phyloP scores from a whole-genome alignment of 139 green algal species.

The Chlorella sorokiniana region DNA sequence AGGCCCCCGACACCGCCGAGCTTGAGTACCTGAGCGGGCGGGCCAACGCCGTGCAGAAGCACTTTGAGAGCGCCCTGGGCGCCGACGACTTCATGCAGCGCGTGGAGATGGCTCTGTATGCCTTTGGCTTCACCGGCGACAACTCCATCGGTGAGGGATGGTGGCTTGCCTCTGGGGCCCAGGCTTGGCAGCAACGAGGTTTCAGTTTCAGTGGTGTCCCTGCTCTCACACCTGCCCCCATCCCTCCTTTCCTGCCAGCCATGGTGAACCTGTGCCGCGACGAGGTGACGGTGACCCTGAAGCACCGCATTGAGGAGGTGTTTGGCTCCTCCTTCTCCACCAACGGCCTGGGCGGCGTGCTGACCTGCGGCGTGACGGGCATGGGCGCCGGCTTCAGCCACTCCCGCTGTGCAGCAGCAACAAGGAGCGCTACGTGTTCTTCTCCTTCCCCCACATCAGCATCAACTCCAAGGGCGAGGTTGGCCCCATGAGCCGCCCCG shows the following conservation, averaged over 20 bases:
- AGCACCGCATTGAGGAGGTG: constrained; percentile 68
- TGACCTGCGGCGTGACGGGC: constrained; percentile 81
- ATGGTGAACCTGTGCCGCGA: constrained; percentile 87
- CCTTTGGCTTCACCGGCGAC: constrained; percentile 77
- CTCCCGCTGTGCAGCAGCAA: constrained; percentile 50
- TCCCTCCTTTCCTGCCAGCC: constrained; percentile 47
- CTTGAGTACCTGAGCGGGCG: constrained; percentile 27
- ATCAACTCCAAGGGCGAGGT: constrained; percentile 73
- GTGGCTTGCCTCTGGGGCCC: not conserved
- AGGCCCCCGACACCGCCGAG: not conserved
- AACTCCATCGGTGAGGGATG: constrained; percentile 76
- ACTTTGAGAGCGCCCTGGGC: constrained; percentile 71
- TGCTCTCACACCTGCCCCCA: not conserved
- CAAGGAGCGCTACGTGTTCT: constrained; percentile 90
- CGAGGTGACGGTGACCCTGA: constrained; percentile 74
- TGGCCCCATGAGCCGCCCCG: constrained; percentile 67
- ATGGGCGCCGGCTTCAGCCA: constrained; percentile 67
- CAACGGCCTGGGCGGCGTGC: constrained; percentile 81
- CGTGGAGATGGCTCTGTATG: constrained; percentile 71
- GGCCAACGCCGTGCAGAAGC: constrained; percentile 39
- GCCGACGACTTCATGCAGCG: constrained; percentile 83
- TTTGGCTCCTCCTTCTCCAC: constrained; percentile 81
- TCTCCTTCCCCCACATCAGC: constrained; percentile 88
- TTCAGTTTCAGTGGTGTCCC: not conserved
- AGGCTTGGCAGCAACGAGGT: not conserved